phyloP scores from a whole-genome alignment of 73 alveolate species.

The Uronychia binucleata region DNA sequence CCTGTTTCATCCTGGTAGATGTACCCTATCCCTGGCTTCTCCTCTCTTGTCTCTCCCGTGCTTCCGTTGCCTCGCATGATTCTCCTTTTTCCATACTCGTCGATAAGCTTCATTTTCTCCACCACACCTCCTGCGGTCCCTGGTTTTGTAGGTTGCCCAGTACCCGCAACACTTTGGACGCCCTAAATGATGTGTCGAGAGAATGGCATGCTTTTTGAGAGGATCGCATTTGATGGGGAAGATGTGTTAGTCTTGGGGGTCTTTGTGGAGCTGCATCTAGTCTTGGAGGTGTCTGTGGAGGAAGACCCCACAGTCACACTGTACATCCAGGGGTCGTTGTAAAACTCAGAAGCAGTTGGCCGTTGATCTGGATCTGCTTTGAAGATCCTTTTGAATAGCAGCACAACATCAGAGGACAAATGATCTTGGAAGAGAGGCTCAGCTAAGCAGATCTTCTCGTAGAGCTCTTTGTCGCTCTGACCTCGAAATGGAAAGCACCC shows the following conservation, averaged over 20 bases:
- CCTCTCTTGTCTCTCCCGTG: neutral
- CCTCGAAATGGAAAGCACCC: conserved; percentile 81
- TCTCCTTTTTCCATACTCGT: neutral
- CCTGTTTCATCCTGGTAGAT: too few species aligned
- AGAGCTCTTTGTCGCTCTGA: conserved; percentile 68
- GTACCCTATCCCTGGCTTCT: neutral
- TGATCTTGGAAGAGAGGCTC: conserved; percentile 11
- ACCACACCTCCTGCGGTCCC: neutral
- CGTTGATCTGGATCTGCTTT: conserved; percentile 21
- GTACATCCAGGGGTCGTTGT: conserved; percentile 19
- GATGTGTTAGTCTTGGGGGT: neutral
- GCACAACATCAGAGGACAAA: conserved; percentile 7
- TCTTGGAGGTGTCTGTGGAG: neutral
- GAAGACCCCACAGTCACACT: neutral
- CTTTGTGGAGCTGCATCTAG: neutral
- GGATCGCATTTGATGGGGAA: neutral
- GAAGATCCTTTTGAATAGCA: neutral
- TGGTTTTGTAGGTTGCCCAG: neutral
- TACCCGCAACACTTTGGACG: too few species aligned
- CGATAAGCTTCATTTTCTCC: neutral
- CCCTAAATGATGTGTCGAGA: too few species aligned
- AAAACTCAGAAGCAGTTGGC: conserved; percentile 9
- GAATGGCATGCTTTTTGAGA: neutral
- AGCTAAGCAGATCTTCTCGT: conserved; percentile 58
- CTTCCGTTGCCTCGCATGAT: neutral